phyloP scores from a whole-genome alignment of 1,284 basidiomycete species.

The Microbotryum saponariae region DNA sequence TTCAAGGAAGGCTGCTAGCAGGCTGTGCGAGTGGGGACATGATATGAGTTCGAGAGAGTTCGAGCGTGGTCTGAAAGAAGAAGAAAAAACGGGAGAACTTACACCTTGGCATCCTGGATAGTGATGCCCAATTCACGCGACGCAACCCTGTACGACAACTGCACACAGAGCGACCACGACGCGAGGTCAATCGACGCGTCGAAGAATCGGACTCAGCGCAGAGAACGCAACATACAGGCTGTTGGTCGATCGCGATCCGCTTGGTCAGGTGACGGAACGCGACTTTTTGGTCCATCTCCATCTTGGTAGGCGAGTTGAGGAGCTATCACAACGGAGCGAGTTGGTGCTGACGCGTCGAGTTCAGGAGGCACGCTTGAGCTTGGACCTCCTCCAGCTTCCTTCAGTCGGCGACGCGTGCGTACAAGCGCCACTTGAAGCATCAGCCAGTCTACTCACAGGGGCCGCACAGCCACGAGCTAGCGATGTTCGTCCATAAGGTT shows the following conservation, averaged over 20 bases:
- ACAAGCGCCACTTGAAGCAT: too few relatives aligned
- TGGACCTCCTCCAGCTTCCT: too few relatives aligned
- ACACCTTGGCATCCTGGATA: slow-evolving; percentile 18
- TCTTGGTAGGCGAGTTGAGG: too few relatives aligned
- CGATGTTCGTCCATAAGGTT: too few relatives aligned
- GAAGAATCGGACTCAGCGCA: background rate
- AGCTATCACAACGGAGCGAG: too few relatives aligned
- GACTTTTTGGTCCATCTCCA: slow-evolving; percentile 12
- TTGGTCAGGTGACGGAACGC: slow-evolving; percentile 18
- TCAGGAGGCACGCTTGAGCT: too few relatives aligned
- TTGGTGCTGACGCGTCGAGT: too few relatives aligned
- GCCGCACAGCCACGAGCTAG: too few relatives aligned
- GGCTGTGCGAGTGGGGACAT: background rate
- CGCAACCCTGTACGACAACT: slow-evolving; percentile 23
- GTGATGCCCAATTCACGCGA: slow-evolving; percentile 21
- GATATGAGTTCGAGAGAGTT: background rate
- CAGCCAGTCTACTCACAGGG: too few relatives aligned
- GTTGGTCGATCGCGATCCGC: slow-evolving; percentile 19
- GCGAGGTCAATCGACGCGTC: background rate
- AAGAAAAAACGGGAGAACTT: background rate
- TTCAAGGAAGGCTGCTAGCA: slow-evolving; percentile 11
- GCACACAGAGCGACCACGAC: background rate
- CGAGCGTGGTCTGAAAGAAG: background rate
- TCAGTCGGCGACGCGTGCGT: too few relatives aligned
- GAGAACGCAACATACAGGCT: slow-evolving; percentile 3